Conservation (phyloP, 768 basidiomycete species). For the Suillus placidus region DNA sequence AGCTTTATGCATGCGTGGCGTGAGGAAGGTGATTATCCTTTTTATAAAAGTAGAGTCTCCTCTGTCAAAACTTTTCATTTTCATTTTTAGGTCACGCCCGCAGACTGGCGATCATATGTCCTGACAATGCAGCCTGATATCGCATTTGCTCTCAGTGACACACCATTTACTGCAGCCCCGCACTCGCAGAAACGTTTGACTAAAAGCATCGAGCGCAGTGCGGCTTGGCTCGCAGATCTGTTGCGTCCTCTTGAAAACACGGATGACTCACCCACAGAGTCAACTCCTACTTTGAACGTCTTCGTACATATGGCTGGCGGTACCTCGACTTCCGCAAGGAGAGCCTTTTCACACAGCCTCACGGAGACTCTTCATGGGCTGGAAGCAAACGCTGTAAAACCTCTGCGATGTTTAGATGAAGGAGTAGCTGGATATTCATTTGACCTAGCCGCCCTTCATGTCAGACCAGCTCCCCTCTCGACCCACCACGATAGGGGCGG, state of each 20-base stretch:
- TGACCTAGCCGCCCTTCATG: constrained; percentile 58
- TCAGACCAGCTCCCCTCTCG: constrained; percentile 18
- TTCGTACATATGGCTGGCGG: constrained; percentile 75
- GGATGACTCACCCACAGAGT: background rate
- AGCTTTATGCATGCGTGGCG: constrained; percentile 65
- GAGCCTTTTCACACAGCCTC: constrained; percentile 62
- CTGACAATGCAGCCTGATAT: constrained; percentile 65
- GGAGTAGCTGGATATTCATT: constrained; percentile 71
- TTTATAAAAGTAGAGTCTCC: constrained; percentile 7
- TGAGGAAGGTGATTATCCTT: constrained; percentile 58
- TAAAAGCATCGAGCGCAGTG: constrained; percentile 73
- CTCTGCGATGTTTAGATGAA: constrained; percentile 62
- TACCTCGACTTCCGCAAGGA: constrained; percentile 54
- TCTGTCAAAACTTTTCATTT: constrained; percentile 2
- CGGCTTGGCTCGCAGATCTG: constrained; percentile 62
- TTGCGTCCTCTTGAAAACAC: constrained; percentile 38
- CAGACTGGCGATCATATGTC: constrained; percentile 59
- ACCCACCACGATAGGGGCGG: background rate
- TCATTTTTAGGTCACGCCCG: constrained; percentile 50
- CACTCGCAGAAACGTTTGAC: constrained; percentile 78
- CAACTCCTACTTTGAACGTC: constrained; percentile 40
- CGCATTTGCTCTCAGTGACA: constrained; percentile 71
- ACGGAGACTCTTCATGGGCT: constrained; percentile 56
- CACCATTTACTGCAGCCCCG: constrained; percentile 62
- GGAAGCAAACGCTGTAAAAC: constrained; percentile 55